Evolutionary conservation across 805 yeast species (phyloP), one percentile per base, ranked within the genome.

Genomic region (Cyberlindnera saturnus): DNA sequence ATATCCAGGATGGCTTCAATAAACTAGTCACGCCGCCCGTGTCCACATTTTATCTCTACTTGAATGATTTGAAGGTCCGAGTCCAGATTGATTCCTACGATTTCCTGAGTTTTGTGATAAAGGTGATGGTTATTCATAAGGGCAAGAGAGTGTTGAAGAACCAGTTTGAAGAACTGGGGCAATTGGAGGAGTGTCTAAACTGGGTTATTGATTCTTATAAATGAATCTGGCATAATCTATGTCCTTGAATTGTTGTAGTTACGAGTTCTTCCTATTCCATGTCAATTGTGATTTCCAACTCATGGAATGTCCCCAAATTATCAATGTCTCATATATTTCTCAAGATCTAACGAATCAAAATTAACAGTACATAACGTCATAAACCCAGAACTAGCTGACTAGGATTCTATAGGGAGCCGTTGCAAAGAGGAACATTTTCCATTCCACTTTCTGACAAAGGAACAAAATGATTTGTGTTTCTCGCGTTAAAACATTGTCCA

Each of bases 151-250:
- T 77, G 6, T 57, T 78, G 37, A 73, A 69, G 47, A 67, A 74
- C 6, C 61, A 55, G 14, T 77, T 78, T 49, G 74, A 68, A 43
- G 82, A 78, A 41, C 61, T 74, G 32, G 57, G 66, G 35, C 82
- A 75, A 34, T 61, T 77, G 5, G 76, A 73, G 40, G 81, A 78
- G 51, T 77, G 83, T 51, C 55, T 79, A 36, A 69, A 67, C 37
- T 79, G 84, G 84, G 62, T 78, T 1, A 57, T 78, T 3, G 52
- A 61, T 4, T 46, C 42, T 26, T 40, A 45, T 26, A 23, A 14
- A 6, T 19, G 29, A 13, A 14, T 17, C 11, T 15, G 35, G 10
- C n/a, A 33, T 33, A 6, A 33, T 8, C 7, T 6, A 33, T 33
- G 13, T 33, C 5, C 6, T 23, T 23, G 28, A 23, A 23, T 8